A percentile compares a stretch with the other conserved stretches of the same genome.
Evolutionary conservation across 1,139 yeast species (phyloP).

Genomic region (Magnusiomyces starmeri): DNA sequence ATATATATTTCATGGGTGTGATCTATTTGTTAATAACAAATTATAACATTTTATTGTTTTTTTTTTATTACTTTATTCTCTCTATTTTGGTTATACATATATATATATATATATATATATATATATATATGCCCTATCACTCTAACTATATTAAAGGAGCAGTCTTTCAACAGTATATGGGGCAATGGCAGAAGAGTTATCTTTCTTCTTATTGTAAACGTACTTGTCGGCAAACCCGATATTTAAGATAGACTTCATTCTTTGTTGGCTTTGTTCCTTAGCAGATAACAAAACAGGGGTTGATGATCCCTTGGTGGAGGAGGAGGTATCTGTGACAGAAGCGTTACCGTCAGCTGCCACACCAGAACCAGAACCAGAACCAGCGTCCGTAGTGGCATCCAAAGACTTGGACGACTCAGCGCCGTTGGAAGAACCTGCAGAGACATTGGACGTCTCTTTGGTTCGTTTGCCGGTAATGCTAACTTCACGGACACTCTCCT

Average conservation of each 20-base stretch:
- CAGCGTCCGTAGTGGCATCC: too few relatives aligned
- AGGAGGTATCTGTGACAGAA: background rate
- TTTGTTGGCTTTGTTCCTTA: slow-evolving; percentile 4
- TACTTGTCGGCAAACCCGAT: slow-evolving; percentile 2
- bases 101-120: background rate
- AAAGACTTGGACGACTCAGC: too few relatives aligned
- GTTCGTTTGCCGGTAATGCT: background rate
- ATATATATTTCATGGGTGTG: background rate
- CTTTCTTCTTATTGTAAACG: background rate
- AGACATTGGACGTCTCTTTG: too few relatives aligned
- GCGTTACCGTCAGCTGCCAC: background rate
- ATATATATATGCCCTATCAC: background rate
- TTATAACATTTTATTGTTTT: background rate
- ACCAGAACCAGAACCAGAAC: too few relatives aligned
- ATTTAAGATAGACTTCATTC: slow-evolving; percentile 1
- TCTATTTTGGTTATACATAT: too few relatives aligned
- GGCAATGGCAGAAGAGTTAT: slow-evolving; percentile 2
- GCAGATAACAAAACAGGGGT: slow-evolving; percentile 3
- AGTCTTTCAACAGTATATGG: slow-evolving; percentile 1
- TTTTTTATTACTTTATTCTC: too few relatives aligned
- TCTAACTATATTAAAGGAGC: background rate
- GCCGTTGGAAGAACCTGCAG: too few relatives aligned
- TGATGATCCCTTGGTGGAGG: background rate
- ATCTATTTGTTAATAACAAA: background rate
- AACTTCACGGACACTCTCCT: slow-evolving; percentile 32